Conservation (phyloP, 257 asterid species). For the Vinca minor region DNA sequence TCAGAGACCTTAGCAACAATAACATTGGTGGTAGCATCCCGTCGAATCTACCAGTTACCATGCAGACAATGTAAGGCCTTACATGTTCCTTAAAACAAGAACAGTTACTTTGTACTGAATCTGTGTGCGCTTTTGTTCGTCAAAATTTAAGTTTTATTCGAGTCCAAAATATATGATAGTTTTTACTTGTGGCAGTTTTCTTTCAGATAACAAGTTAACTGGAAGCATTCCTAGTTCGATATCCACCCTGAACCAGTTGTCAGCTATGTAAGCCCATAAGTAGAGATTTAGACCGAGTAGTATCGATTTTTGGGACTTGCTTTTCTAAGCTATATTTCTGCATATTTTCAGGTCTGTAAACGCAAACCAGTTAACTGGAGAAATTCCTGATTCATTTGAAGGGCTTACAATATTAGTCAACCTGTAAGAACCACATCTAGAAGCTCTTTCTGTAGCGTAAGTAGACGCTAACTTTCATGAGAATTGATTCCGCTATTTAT, state of each 20-base stretch:
- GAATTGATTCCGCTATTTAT: conserved; percentile 16
- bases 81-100: not conserved
- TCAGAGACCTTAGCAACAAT: conserved; percentile 89
- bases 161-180: conserved; percentile 32
- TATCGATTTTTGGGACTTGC: not conserved
- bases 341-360: conserved; percentile 69
- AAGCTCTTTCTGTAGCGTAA: conserved; percentile 10
- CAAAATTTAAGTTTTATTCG: not conserved
- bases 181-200: conserved; percentile 78
- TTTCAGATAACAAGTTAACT: conserved; percentile 72
- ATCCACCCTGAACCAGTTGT: conserved; percentile 47
- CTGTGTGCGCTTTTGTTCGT: not conserved
- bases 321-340: conserved; percentile 3
- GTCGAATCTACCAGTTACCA: conserved; percentile 50
- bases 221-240: conserved; percentile 81
- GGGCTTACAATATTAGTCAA: conserved; percentile 58
- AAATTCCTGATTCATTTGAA: conserved; percentile 81
- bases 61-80: conserved; percentile 55
- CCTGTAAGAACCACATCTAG: conserved; percentile 47
- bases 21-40: conserved; percentile 89
- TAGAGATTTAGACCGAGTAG: not conserved
- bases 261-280: conserved; percentile 61
- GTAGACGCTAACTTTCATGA: conserved; percentile 3
- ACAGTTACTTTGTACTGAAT: not conserved
- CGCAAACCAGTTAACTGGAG: conserved; percentile 69